Base-by-base conservation (phyloP, 2,329 filamentous ascomycete genomes). In the Mycosphaerella sp. region DNA sequence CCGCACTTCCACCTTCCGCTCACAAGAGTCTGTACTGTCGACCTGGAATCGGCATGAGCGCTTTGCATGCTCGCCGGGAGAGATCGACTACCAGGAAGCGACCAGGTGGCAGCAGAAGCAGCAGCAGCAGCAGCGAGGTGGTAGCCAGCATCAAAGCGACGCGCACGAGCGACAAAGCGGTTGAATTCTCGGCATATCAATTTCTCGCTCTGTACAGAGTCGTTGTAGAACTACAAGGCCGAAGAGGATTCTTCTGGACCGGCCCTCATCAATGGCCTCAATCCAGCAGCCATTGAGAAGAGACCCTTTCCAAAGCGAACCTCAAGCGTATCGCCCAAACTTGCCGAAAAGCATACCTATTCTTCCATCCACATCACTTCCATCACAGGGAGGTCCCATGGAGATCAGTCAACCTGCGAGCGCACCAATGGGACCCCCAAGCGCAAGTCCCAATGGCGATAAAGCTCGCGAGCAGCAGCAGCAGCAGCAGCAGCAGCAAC, bases 271-370 rank as follows among this genome's bases (percentile, higher is more conserved):
- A 48, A 75, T 75, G 73, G 72, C 73, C 51, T 71, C 71, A 35
- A 68, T 73, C 51, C 67, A 69, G 49, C 71, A 73, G 41, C 63
- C 67, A 51, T 66, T 72, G 57, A 58, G 60, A 53, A 62, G 62
- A 51, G 64, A 65, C 50, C 62, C 61, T 17, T 66, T 66, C 51
- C 54, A 59, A n/a, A 56, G 52, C 49, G 61, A 63, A 39, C 44
- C 56, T 37, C 53, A 56, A 42, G 30, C 54, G 51, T 62, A 56
- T 53, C 49, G 50, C 18, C 54, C 58, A 4, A 48, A 53, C 35
- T n/a, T 57, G 2, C 50, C 57, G 39, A 66, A 62, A 51, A 57
- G 49, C 44, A 59, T 66, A 28, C 63, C 64, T 13, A 65, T 66
- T 46, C 55, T 65, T 7, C 59, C 62, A 16, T 64, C 63, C 2